phyloP scores from a whole-genome alignment of 495 filamentous ascomycete genomes.

The Acidomyces sp. region DNA sequence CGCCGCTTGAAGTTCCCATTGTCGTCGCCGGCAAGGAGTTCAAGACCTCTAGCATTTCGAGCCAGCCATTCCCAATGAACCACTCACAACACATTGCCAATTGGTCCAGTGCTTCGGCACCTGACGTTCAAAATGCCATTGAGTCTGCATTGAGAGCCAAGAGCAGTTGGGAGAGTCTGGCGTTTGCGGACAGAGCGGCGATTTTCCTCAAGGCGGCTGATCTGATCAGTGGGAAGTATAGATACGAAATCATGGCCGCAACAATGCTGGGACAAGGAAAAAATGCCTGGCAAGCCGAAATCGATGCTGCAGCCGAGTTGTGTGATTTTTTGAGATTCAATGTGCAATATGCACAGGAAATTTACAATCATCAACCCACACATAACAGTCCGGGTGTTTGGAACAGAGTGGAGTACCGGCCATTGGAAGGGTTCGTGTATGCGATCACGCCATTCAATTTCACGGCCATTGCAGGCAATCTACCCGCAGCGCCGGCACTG shows the following conservation, averaged over 20 bases:
- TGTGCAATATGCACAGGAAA: constrained; percentile 32
- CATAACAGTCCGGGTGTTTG: constrained; percentile 31
- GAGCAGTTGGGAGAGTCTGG: constrained; percentile 62
- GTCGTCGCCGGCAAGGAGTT: constrained; percentile 65
- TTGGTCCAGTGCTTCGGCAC: constrained; percentile 61
- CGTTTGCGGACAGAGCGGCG: constrained; percentile 82
- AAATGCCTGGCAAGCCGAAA: constrained; percentile 94
- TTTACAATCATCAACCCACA: constrained; percentile 29
- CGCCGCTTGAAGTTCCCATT: constrained; percentile 59
- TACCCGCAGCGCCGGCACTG: constrained; percentile 30
- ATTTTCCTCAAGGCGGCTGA: constrained; percentile 90
- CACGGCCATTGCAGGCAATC: constrained; percentile 32
- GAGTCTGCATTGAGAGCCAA: constrained; percentile 69
- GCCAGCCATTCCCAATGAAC: constrained; percentile 62
- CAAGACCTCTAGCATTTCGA: constrained; percentile 38
- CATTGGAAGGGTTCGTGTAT: constrained; percentile 34
- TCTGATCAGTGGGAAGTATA: constrained; percentile 74
- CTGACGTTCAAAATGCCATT: constrained; percentile 64
- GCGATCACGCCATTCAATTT: constrained; percentile 35
- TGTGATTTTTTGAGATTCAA: constrained; percentile 68
- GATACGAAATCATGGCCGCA: constrained; percentile 82
- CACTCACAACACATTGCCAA: constrained; percentile 60
- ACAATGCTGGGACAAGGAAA: constrained; percentile 94
- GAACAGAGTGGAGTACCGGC: constrained; percentile 34
- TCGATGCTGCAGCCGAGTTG: constrained; percentile 84